These are phyloP conservation scores for Phytopythium kandeliae DNA, from an alignment of 352 stramenopile genomes.

Conservation along the genomic window DNA sequence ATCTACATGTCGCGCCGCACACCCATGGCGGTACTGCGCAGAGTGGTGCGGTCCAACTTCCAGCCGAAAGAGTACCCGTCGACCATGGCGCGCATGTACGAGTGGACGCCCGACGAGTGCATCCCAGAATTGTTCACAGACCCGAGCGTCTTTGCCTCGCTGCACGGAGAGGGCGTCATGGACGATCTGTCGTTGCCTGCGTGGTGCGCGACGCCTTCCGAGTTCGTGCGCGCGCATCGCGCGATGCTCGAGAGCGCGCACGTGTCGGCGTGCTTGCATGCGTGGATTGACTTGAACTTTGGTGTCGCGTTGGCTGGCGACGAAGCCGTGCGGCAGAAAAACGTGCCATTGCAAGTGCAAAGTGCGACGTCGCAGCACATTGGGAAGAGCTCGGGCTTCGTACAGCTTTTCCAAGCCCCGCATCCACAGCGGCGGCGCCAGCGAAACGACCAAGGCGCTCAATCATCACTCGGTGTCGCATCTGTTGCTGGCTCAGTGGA, in stretches of 20 bases:
- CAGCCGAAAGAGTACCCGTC: constrained; percentile 92
- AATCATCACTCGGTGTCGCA: too few species aligned
- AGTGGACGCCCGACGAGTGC: constrained; percentile 95
- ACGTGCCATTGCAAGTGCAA: constrained; percentile 75
- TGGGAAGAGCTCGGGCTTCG: constrained; percentile 68
- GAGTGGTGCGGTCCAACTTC: constrained; percentile 90
- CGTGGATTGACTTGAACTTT: constrained; percentile 98
- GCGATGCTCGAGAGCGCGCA: constrained; percentile 88
- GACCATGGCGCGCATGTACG: constrained; percentile 87
- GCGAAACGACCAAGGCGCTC: too few species aligned
- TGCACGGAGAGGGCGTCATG: constrained; percentile 65
- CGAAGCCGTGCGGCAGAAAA: constrained; percentile 84
- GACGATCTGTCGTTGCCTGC: constrained; percentile 58
- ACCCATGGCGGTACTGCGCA: constrained; percentile 76
- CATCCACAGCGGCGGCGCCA: constrained; percentile 24
- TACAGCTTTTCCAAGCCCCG: constrained; percentile 50
- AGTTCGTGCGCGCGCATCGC: constrained; percentile 90
- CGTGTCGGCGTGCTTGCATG: constrained; percentile 84
- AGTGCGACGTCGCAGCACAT: constrained; percentile 9
- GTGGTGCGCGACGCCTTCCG: constrained; percentile 50
- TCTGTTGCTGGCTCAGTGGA: neutral
- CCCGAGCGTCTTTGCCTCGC: constrained; percentile 75
- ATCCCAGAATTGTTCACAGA: constrained; percentile 95
- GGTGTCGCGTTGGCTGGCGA: constrained; percentile 79
- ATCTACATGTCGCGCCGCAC: constrained; percentile 94